Percentiles rank a stretch among this genome's conserved stretches.
Evolutionary conservation across 257 asterid species (phyloP).

Genomic region (Capsicum pubescens): DNA sequence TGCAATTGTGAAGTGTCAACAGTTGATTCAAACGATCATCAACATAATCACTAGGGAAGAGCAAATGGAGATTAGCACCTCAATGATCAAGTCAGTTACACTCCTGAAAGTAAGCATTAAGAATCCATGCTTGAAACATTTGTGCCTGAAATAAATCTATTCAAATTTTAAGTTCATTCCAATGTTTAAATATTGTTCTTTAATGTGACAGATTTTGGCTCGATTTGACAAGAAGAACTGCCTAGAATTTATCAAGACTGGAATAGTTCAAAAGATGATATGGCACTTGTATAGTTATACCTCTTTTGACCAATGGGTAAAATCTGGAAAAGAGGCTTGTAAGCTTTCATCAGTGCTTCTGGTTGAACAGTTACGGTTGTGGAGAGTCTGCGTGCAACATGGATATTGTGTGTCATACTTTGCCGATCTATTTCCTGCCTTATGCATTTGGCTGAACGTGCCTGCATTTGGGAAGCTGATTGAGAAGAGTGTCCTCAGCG

Average conservation of each 20-base stretch:
- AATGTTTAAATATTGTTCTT: background rate
- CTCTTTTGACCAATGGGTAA: slow-evolving; percentile 72
- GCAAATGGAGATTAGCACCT: slow-evolving; percentile 53
- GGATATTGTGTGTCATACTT: slow-evolving; percentile 73
- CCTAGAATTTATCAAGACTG: slow-evolving; percentile 57
- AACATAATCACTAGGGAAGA: slow-evolving; percentile 61
- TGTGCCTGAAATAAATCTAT: slow-evolving; percentile 23
- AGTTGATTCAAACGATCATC: slow-evolving; percentile 80
- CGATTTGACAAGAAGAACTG: slow-evolving; percentile 65
- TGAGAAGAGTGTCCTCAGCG: slow-evolving; percentile 55
- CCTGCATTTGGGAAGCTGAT: slow-evolving; percentile 66
- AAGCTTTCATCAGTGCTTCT: slow-evolving; percentile 73
- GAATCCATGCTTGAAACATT: slow-evolving; percentile 9
- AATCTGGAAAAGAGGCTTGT: slow-evolving; percentile 71
- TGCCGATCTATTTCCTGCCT: slow-evolving; percentile 64
- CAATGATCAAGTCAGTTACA: slow-evolving; percentile 76
- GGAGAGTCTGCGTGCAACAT: slow-evolving; percentile 72
- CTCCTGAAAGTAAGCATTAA: slow-evolving; percentile 71
- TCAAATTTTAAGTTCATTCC: slow-evolving; percentile 13
- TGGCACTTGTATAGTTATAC: slow-evolving; percentile 82
- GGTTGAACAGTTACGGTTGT: slow-evolving; percentile 87
- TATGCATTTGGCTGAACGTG: slow-evolving; percentile 74
- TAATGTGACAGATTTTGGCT: slow-evolving; percentile 75
- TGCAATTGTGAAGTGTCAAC: slow-evolving; percentile 68
- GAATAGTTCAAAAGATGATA: slow-evolving; percentile 68